These are phyloP conservation scores for Geosmithia putterillii DNA, from an alignment of 2,329 filamentous ascomycete genomes.

Conservation along the genomic window DNA sequence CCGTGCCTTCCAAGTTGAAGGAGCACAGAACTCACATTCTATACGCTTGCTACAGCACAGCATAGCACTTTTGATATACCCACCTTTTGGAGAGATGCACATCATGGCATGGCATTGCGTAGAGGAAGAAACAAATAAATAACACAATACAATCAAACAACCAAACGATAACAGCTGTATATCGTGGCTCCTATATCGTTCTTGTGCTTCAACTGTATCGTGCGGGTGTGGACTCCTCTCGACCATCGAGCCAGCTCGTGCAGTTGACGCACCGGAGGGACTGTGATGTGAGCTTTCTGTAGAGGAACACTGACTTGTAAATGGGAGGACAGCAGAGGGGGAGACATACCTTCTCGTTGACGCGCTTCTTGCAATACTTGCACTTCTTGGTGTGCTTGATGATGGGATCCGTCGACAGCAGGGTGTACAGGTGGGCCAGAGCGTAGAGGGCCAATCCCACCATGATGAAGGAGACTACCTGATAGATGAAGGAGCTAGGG, in stretches of 20 bases:
- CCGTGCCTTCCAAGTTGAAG: too few species aligned
- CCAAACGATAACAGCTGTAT: too few species aligned
- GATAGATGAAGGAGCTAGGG: constrained; percentile 45
- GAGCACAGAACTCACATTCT: too few species aligned
- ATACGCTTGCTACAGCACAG: too few species aligned
- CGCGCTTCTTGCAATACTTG: constrained; percentile 51
- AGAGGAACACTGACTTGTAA: neutral
- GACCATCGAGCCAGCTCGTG: constrained; percentile 38
- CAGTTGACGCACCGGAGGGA: constrained; percentile 33
- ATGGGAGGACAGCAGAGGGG: neutral
- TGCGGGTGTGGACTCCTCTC: constrained; percentile 24
- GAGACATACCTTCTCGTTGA: constrained; percentile 45
- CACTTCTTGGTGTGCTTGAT: constrained; percentile 61
- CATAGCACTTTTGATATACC: too few species aligned
- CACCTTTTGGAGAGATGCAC: too few species aligned
- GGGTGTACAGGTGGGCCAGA: constrained; percentile 50
- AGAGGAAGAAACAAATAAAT: too few species aligned
- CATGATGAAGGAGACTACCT: constrained; percentile 52
- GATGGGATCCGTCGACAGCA: constrained; percentile 49
- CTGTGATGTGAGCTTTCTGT: constrained; percentile 11
- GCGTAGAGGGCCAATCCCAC: constrained; percentile 54
- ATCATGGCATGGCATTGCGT: too few species aligned
- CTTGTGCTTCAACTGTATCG: neutral
- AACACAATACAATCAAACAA: too few species aligned
- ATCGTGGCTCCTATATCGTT: too few species aligned